Percentiles rank a stretch among this genome's conserved stretches.
These are phyloP conservation scores for Hymenoscyphus repandus DNA, from an alignment of 2,329 filamentous ascomycete genomes.

Conservation along the genomic window DNA sequence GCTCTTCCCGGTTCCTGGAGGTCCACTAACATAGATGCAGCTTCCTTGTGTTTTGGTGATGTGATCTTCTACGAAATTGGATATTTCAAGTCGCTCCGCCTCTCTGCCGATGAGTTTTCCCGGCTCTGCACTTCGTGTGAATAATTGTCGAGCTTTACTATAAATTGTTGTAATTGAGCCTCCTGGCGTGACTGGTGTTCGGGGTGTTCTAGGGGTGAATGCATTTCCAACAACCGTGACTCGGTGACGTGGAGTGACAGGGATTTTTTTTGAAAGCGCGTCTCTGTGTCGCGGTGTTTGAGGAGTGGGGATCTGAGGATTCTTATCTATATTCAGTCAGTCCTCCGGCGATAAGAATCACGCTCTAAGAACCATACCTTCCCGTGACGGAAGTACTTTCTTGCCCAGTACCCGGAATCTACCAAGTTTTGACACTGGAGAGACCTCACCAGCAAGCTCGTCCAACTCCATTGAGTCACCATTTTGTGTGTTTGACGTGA, in stretches of 20 bases:
- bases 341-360: conserved; percentile 2
- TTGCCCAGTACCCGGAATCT: conserved; percentile 22
- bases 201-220: conserved; percentile 72
- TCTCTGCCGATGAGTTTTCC: conserved; percentile 32
- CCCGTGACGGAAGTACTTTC: conserved; percentile 39
- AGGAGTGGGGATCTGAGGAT: conserved; percentile 55
- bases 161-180: conserved; percentile 69
- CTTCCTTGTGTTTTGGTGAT: conserved; percentile 59
- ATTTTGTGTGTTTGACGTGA: conserved; percentile 33
- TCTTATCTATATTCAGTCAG: conserved; percentile 37
- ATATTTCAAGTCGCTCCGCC: conserved; percentile 57
- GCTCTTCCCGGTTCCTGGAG: conserved; percentile 94
- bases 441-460: conserved; percentile 26
- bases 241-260: conserved; percentile 77
- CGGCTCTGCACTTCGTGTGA: conserved; percentile 53
- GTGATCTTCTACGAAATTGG: conserved; percentile 62
- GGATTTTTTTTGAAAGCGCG: conserved; percentile 62
- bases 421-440: conserved; percentile 29
- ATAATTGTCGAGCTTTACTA: conserved; percentile 80
- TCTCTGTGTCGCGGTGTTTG: conserved; percentile 75
- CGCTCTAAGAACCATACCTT: conserved; percentile 33
- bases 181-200: conserved; percentile 66
- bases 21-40: conserved; percentile 91
- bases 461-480: conserved; percentile 41
- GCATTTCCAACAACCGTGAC: conserved; percentile 72